Conservation (phyloP, 805 yeast genomes). For the Candida pseudoglaebosa region DNA sequence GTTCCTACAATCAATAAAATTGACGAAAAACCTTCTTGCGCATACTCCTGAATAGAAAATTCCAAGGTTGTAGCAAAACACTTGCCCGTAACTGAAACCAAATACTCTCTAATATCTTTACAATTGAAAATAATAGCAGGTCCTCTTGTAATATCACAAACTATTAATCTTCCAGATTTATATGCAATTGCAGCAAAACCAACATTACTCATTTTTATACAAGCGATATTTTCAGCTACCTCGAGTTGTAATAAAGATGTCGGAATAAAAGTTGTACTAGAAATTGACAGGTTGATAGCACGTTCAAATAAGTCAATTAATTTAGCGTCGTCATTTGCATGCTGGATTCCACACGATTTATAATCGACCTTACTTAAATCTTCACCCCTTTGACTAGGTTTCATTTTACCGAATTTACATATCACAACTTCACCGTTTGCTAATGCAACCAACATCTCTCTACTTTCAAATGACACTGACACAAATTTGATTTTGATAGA, state of each 20-base stretch:
- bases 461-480: constrained; percentile 74
- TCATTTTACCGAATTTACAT: constrained; percentile 59
- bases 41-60: constrained; percentile 67
- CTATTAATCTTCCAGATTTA: constrained; percentile 65
- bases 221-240: constrained; percentile 48
- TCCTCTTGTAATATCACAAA: constrained; percentile 71
- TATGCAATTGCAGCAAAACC: constrained; percentile 86
- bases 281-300: constrained; percentile 39
- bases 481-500: constrained; percentile 50
- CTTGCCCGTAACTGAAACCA: constrained; percentile 28
- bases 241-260: constrained; percentile 23
- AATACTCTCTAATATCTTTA: constrained; percentile 20
- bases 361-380: constrained; percentile 19
- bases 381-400: constrained; percentile 10
- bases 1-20: constrained; percentile 75
- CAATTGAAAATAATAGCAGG: constrained; percentile 61
- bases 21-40: constrained; percentile 68
- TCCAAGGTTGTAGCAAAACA: constrained; percentile 57
- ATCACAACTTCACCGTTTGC: constrained; percentile 70
- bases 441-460: constrained; percentile 68
- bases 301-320: constrained; percentile 52
- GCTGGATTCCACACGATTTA: constrained; percentile 24
- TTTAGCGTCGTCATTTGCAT: constrained; percentile 29
- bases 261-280: constrained; percentile 32
- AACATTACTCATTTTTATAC: constrained; percentile 63